phyloP scores from a whole-genome alignment of 208 protist genomes.

The Leishmania braziliensis region DNA sequence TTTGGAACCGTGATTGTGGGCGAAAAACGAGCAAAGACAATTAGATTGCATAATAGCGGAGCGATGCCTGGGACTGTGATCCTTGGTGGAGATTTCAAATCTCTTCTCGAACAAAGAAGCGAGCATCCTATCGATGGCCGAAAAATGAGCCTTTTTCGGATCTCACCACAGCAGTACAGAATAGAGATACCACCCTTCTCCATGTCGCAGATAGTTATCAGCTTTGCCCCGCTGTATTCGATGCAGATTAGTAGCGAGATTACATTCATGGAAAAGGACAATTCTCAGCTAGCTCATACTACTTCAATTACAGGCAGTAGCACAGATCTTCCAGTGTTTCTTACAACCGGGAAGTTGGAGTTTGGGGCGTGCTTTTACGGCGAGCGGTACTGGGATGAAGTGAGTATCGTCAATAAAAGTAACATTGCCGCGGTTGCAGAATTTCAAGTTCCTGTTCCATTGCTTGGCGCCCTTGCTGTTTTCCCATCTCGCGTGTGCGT shows the following conservation, averaged over 20 bases:
- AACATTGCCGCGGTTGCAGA: slow-evolving; percentile 50
- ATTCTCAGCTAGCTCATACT: slow-evolving; percentile 11
- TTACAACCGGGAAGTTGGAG: slow-evolving; percentile 57
- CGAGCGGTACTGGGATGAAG: slow-evolving; percentile 68
- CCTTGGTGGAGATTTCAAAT: slow-evolving; percentile 65
- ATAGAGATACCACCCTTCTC: slow-evolving; percentile 59
- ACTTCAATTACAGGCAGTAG: slow-evolving; percentile 49
- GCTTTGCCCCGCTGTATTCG: slow-evolving; percentile 52
- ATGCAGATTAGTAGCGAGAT: slow-evolving; percentile 44
- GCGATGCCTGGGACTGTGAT: slow-evolving; percentile 57
- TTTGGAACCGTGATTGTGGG: slow-evolving; percentile 83
- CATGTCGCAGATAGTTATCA: slow-evolving; percentile 38
- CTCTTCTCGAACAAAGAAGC: slow-evolving; percentile 55
- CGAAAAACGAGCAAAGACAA: slow-evolving; percentile 41
- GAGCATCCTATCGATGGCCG: slow-evolving; percentile 39
- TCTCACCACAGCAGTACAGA: slow-evolving; percentile 54
- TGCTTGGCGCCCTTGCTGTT: slow-evolving; percentile 25
- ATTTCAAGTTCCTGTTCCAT: slow-evolving; percentile 12
- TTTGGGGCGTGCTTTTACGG: slow-evolving; percentile 84
- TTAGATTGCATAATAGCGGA: slow-evolving; percentile 77
- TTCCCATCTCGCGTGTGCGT: slow-evolving; percentile 43
- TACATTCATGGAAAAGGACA: slow-evolving; percentile 55
- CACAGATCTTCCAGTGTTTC: slow-evolving; percentile 73
- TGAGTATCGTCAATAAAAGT: slow-evolving; percentile 63
- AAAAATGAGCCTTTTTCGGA: slow-evolving; percentile 40